Percentiles rank a stretch among this genome's conserved stretches.
These are phyloP conservation scores for Emericellopsis atlantica DNA, from an alignment of 2,329 filamentous ascomycete genomes.

Conservation along the genomic window DNA sequence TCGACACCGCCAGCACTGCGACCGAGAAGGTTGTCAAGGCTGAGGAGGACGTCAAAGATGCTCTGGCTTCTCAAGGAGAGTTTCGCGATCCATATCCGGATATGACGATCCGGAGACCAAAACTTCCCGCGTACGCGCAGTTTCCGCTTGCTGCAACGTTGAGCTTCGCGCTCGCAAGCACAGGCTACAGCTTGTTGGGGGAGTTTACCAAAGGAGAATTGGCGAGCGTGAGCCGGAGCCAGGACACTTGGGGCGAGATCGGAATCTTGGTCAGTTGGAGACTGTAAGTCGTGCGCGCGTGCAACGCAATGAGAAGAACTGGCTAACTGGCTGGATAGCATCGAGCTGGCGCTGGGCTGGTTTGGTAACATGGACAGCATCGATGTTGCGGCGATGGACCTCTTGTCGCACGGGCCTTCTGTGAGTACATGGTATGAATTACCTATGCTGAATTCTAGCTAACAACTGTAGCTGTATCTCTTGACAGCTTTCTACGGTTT, in stretches of 20 bases:
- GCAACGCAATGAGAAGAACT: neutral
- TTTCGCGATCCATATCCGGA: too few species aligned
- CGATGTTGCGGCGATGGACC: constrained; percentile 51
- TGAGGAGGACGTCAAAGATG: neutral
- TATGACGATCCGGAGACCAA: constrained; percentile 4
- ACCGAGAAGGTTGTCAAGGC: neutral
- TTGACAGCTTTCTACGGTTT: constrained; percentile 68
- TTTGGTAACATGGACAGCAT: constrained; percentile 60
- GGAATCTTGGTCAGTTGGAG: constrained; percentile 38
- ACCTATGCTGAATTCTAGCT: neutral
- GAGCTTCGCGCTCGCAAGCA: constrained; percentile 48
- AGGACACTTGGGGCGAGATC: constrained; percentile 51
- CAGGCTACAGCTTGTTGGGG: constrained; percentile 50
- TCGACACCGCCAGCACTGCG: neutral
- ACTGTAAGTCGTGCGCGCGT: constrained; percentile 29
- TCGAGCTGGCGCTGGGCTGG: constrained; percentile 64
- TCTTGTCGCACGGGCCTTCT: constrained; percentile 64
- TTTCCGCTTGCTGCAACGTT: constrained; percentile 40
- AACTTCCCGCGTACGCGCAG: constrained; percentile 29
- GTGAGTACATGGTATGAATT: constrained; percentile 24
- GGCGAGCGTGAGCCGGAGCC: constrained; percentile 49
- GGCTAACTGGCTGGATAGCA: constrained; percentile 29
- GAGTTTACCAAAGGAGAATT: constrained; percentile 53
- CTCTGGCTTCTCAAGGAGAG: neutral
- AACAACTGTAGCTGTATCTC: constrained; percentile 49